phyloP scores from a whole-genome alignment of 2,329 filamentous ascomycete genomes.

The Aspergillus hortae region DNA sequence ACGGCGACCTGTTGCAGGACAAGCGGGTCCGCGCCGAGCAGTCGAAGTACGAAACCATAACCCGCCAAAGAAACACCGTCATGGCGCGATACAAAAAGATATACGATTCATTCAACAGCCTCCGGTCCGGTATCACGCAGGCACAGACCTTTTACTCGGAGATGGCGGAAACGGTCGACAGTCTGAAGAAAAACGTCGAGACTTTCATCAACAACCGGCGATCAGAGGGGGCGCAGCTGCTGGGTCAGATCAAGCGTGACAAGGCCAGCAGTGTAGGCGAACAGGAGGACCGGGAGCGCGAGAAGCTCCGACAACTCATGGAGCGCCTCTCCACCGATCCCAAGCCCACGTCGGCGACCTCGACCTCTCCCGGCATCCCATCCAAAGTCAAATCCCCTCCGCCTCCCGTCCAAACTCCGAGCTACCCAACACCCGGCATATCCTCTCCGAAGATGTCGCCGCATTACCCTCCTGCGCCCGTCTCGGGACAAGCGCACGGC shows the following conservation, averaged over 20 bases:
- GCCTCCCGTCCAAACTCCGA: constrained; percentile 29
- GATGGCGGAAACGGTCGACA: constrained; percentile 92
- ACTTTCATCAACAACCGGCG: constrained; percentile 93
- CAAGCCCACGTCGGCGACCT: constrained; percentile 26
- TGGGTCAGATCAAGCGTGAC: constrained; percentile 81
- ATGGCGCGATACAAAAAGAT: constrained; percentile 85
- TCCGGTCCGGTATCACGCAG: constrained; percentile 78
- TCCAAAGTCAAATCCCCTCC: constrained; percentile 42
- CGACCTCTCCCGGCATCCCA: constrained; percentile 44
- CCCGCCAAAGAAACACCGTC: constrained; percentile 74
- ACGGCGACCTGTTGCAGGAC: constrained; percentile 85
- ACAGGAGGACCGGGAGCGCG: constrained; percentile 76
- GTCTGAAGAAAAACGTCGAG: constrained; percentile 91
- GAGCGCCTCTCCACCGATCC: constrained; percentile 86
- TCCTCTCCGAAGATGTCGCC: constrained; percentile 43
- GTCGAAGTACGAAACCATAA: constrained; percentile 88
- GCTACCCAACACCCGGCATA: constrained; percentile 27
- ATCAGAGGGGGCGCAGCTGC: constrained; percentile 83
- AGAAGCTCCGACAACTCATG: constrained; percentile 85
- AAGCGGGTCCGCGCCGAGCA: constrained; percentile 91
- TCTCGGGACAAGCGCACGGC: constrained; percentile 22
- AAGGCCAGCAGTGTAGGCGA: constrained; percentile 58
- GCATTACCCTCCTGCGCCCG: constrained; percentile 26
- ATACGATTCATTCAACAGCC: constrained; percentile 87
- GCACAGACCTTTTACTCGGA: constrained; percentile 93